A percentile compares a stretch with the other conserved stretches of the same genome.
These are phyloP conservation scores for Salix purpurea DNA, from an alignment of 345 rosid genomes.

Conservation along the genomic window DNA sequence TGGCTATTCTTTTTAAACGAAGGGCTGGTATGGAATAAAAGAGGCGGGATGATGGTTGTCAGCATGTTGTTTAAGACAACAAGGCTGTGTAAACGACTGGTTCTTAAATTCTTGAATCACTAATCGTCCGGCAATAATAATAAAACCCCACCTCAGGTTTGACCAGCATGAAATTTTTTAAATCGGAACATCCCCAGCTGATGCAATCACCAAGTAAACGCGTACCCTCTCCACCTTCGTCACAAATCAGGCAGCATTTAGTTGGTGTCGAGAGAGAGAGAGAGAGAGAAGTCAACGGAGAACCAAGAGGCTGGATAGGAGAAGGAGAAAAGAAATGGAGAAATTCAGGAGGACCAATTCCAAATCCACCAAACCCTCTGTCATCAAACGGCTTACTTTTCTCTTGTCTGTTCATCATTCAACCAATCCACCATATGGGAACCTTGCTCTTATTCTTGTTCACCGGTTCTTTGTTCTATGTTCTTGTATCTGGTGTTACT, in stretches of 20 bases:
- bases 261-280: conserved; percentile 7
- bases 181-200: conserved; percentile 11
- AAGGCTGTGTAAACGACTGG: neutral
- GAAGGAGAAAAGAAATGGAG: conserved; percentile 18
- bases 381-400: conserved; percentile 10
- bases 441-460: conserved; percentile 24
- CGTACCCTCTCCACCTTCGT: conserved; percentile 7
- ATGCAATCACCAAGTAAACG: conserved; percentile 19
- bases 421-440: conserved; percentile 40
- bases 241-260: conserved; percentile 18
- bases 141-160: conserved; percentile 7
- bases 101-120: neutral
- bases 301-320: conserved; percentile 13
- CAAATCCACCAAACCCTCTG: conserved; percentile 7
- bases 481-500: conserved; percentile 34
- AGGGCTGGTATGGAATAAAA: neutral
- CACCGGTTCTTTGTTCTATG: conserved; percentile 32
- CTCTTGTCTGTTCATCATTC: conserved; percentile 16
- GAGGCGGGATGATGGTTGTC: conserved; percentile 3
- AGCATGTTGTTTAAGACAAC: conserved; percentile 1
- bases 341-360: conserved; percentile 17
- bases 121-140: neutral
- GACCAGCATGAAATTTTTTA: conserved; percentile 2
- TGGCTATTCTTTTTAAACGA: neutral
- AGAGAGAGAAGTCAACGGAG: conserved; percentile 30